Evolutionary conservation across 2,329 filamentous ascomycete species (phyloP).

Genomic region (Apiospora arundinis): DNA sequence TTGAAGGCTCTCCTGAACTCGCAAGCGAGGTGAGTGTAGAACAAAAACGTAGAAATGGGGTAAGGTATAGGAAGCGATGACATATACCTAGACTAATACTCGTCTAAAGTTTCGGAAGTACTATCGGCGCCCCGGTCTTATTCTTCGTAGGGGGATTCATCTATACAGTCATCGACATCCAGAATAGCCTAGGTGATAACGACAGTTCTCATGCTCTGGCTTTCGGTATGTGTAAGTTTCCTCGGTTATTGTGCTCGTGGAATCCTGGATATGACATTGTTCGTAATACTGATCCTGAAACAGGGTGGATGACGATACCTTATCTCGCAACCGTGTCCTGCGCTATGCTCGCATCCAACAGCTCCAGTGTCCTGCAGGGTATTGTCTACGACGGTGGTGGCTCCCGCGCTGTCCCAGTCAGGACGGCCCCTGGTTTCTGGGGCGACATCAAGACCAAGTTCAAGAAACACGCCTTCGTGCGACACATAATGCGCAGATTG

Average conservation of each 20-base stretch:
- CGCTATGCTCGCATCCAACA: conserved; percentile 41
- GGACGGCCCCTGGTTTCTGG: conserved; percentile 33
- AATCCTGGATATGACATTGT: background rate
- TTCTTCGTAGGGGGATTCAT: conserved; percentile 41
- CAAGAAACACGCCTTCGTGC: conserved; percentile 26
- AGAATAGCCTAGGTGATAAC: conserved; percentile 37
- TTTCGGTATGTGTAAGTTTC: conserved; percentile 41
- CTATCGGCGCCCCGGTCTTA: conserved; percentile 37
- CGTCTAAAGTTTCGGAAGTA: conserved; percentile 36
- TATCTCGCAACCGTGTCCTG: conserved; percentile 41
- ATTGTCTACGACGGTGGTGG: conserved; percentile 39
- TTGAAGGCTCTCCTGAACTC: conserved; percentile 38
- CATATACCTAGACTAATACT: background rate
- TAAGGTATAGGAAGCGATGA: background rate
- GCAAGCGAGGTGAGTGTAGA: conserved; percentile 35
- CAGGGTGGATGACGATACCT: conserved; percentile 44
- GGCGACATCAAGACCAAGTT: conserved; percentile 27
- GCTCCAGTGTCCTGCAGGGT: conserved; percentile 38
- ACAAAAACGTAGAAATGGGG: background rate
- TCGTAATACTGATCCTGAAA: background rate
- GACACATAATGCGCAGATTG: conserved; percentile 26
- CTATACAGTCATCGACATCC: conserved; percentile 39
- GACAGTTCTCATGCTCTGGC: conserved; percentile 40
- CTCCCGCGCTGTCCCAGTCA: conserved; percentile 26
- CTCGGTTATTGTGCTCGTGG: background rate